Evolutionary conservation across 2,329 filamentous ascomycete species (phyloP).

Genomic region (Penicillium sp.): DNA sequence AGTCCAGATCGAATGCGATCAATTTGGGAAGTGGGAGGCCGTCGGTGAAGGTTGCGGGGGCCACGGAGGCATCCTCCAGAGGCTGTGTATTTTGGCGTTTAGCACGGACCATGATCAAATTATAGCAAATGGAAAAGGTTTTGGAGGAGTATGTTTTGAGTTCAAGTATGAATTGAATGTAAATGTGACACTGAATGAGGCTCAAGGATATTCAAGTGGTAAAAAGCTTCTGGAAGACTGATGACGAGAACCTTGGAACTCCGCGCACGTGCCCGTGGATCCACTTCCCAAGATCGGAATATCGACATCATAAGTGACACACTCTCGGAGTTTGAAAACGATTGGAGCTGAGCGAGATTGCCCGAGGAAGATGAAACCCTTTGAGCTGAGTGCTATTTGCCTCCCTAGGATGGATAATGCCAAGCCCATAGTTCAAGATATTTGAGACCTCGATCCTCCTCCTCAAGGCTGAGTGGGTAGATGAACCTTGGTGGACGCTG

Average conservation of each 20-base stretch:
- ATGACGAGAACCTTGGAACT: neutral
- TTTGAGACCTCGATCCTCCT: neutral
- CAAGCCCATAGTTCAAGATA: neutral
- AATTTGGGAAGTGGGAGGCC: constrained; percentile 76
- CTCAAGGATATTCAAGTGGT: neutral
- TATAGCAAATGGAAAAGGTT: neutral
- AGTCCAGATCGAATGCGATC: constrained; percentile 94
- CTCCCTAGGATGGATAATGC: neutral
- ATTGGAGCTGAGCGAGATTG: neutral
- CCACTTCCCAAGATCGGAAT: neutral
- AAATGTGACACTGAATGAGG: neutral
- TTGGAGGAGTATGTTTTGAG: neutral
- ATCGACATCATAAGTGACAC: neutral
- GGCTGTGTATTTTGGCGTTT: constrained; percentile 42
- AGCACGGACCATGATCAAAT: constrained; percentile 35
- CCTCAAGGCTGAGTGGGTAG: neutral
- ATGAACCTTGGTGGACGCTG: neutral
- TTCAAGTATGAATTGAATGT: neutral
- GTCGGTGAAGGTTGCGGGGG: constrained; percentile 63
- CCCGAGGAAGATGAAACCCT: neutral
- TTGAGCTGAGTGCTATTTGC: too few species aligned
- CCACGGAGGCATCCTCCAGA: constrained; percentile 42
- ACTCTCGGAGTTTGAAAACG: neutral
- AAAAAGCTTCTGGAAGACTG: neutral
- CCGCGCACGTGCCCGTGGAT: constrained; percentile 2